Base-by-base conservation (phyloP, 2,329 filamentous ascomycete species). In the Madurella mycetomatis region DNA sequence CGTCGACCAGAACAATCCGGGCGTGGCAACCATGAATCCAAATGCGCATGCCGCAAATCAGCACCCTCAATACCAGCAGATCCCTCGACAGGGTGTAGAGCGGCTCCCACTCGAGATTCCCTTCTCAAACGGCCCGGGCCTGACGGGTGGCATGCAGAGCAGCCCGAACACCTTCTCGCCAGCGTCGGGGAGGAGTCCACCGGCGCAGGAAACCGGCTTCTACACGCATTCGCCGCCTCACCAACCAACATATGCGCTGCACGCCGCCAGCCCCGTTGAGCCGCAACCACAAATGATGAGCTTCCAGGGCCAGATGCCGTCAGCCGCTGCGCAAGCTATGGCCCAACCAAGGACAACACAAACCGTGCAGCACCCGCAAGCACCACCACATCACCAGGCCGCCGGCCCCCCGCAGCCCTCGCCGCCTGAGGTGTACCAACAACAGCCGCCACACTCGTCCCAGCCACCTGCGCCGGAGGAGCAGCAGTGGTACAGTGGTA, bases 1-100 rank as follows among this genome's bases (percentile, higher is more conserved):
- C 62, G 75, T 85, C 31, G 82, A 86, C 53, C 80, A 83, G 59
- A 77, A 75, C 65, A 84, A 84, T 62, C 81, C 82, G 9, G 80
- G 78, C 12, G 78, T 86, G 5, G 82, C 81, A 32, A 85, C 81
- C 12, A 79, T 85, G 76, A 82, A 79, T 67, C 76, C 80, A 11
- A 76, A 74, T 59, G 63, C 57, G 17, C 60, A 59, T 37, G 45
- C 57, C 11, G 37, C 56, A 1, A 54, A 73, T 7, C 69, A 81
- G 46, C 71, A 75, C n/a, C 67, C 73, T 7, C 70, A 76, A 53
- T 81, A 81, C 66, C 78, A 81, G 65, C 77, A 81, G 48, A 72
- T 81, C 47, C 73, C 76, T n/a, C 73, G 75, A 37, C 75, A 76
- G 59, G 74, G 76, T 45, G 70, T 74, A 25, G 77, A 79, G 53